Evolutionary conservation across 495 filamentous ascomycete genomes (phyloP), one percentile per base, ranked within the genome.

Genomic region (Letharia columbiana): DNA sequence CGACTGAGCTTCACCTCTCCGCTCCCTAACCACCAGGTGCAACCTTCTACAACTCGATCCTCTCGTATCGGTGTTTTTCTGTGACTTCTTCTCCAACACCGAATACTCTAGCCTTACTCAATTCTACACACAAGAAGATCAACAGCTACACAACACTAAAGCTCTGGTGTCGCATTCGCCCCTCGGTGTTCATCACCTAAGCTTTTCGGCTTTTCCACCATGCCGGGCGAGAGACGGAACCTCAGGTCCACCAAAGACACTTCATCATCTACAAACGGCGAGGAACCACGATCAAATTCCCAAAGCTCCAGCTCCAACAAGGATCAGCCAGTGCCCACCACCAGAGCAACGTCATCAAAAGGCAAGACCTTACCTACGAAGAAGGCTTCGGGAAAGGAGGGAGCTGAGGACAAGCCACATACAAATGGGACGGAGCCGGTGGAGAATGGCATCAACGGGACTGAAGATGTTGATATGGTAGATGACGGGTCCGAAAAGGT

Each of bases 381-480:
- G 72, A 84, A 82, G 74, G 77, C 72, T 70, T 66, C 73, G 31
- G 49, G 42, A 47, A 70, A 75, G 72, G 77, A 77, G 63, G 82
- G 82, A 80, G 82, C 80, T 64, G 83, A 81, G 71, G 89, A 90
- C 72, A 86, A 88, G 75, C 86, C 87, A 73, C 87, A 88, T 74
- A 78, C 78, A 63, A 89, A 89, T 77, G 86, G 86, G 68, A 87
- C 85, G 62, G 85, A 90, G 70, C 84, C 87, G 65, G 80, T 86
- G 63, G 86, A 89, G 76, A 90, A 90, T 77, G 85, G 88, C 70
- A 81, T 90, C 77, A 85, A 89, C 73, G 86, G 87, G 69, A 84
- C 84, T 66, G 86, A 92, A 68, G 90, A 92, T 76, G 83, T 91
- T 69, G 89, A 91, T 74, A 91, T 92, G 89, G 86, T 85, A 75